A percentile compares a stretch with the other conserved stretches of the same genome.
Evolutionary conservation across 108 stramenopile species (phyloP).

Genomic region (Aurantiochytrium sp.): DNA sequence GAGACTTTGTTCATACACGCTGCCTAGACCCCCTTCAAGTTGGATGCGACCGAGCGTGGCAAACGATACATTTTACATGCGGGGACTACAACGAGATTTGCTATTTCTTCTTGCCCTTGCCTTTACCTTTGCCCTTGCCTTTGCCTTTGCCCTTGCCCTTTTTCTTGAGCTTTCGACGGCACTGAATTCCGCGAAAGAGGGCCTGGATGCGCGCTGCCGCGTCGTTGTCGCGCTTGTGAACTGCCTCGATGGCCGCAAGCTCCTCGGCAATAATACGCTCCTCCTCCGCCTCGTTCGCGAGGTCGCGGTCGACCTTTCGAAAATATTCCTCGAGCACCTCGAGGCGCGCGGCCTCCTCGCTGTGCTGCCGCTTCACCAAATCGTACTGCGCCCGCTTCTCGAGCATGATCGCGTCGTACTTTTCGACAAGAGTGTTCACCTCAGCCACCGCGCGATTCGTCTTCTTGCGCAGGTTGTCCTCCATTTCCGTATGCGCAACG

Average conservation of each 20-base stretch:
- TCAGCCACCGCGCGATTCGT: neutral
- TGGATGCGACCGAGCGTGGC: too few relatives aligned
- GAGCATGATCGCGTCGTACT: neutral
- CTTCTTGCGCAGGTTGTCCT: constrained; percentile 7
- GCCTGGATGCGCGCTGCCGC: constrained; percentile 21
- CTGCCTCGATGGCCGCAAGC: neutral
- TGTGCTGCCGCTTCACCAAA: neutral
- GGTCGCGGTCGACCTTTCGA: neutral
- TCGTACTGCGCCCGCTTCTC: neutral
- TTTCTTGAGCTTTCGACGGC: neutral
- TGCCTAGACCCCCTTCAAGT: too few relatives aligned
- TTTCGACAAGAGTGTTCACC: neutral
- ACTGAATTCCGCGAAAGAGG: neutral
- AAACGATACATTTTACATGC: too few relatives aligned
- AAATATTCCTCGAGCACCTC: neutral
- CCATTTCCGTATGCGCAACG: neutral
- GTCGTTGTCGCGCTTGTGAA: neutral
- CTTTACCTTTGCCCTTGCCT: constrained; percentile 18
- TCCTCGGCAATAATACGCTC: constrained; percentile 5
- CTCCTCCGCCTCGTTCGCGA: constrained; percentile 24
- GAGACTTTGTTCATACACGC: too few relatives aligned
- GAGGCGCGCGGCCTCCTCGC: neutral
- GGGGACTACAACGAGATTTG: too few relatives aligned
- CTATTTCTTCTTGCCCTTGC: neutral
- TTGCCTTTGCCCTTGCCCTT: constrained; percentile 22